These are phyloP conservation scores for Heterobasidion parviporum DNA, from an alignment of 1,284 basidiomycete genomes.

Conservation along the genomic window DNA sequence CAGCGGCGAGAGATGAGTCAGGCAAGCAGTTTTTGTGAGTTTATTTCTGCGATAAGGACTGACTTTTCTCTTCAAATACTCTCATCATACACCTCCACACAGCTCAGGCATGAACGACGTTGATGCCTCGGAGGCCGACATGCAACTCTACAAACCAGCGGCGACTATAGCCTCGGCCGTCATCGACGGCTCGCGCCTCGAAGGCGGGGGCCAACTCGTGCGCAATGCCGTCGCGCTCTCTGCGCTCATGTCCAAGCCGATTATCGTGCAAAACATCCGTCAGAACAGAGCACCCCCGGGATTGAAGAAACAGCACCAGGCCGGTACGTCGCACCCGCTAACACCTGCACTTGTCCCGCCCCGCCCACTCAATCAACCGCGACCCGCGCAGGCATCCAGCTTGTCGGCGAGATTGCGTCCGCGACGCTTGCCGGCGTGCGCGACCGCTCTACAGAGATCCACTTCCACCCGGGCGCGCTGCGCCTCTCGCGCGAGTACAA, in stretches of 20 bases:
- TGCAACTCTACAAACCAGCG: too few relatives aligned
- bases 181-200: constrained; percentile 38
- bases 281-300: constrained; percentile 47
- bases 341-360: neutral
- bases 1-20: too few relatives aligned
- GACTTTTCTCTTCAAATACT: too few relatives aligned
- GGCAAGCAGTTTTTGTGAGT: too few relatives aligned
- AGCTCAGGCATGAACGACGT: too few relatives aligned
- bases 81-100: too few relatives aligned
- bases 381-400: constrained; percentile 40
- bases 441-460: constrained; percentile 39
- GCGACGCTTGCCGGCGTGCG: constrained; percentile 42
- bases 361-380: neutral
- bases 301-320: constrained; percentile 59
- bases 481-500: constrained; percentile 34
- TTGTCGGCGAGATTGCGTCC: constrained; percentile 49
- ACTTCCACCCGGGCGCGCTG: constrained; percentile 42
- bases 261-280: constrained; percentile 54
- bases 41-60: too few relatives aligned
- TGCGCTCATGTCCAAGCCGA: constrained; percentile 45
- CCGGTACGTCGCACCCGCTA: constrained; percentile 34
- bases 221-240: constrained; percentile 59
- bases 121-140: too few relatives aligned
- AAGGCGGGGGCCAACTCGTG: constrained; percentile 67
- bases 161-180: neutral